Base-by-base conservation (phyloP, 2,329 filamentous ascomycete genomes). In the Verticillium zaregamsianum region DNA sequence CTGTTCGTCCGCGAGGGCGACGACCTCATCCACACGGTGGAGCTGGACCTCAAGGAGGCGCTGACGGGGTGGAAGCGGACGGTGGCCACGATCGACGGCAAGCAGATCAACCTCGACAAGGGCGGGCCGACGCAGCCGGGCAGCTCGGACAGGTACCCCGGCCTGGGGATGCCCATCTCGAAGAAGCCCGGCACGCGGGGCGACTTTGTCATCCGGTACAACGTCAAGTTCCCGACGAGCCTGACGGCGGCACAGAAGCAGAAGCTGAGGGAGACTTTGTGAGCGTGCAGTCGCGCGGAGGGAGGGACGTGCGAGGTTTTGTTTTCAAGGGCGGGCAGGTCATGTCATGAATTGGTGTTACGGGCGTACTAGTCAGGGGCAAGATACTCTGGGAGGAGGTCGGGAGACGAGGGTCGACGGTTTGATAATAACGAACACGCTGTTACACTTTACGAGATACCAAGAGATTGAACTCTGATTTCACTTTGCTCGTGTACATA, bases 1-100 rank as follows among this genome's bases (percentile, higher is more conserved):
- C 83, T 92, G 54, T 96, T 92, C 79, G 89, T 85, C 63, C 92
- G 95, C 64, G 91, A 96, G 62, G 93, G 92, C 67, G 94, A 98
- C 76, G 91, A 98, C 68, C 81, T 99, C 55, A 81, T 91, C 63
- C 87, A 90, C 70, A 90, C 82, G 1, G 82, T 98, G 67, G 90
- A 93, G 8, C 83, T 99, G 59, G 87, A 90, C 32, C 86, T 99
- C 56, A 98, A 97, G 76, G 95, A 99, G 77, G 92, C 95, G 2
- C 79, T 99, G 55, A 97, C 93, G 0, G 95, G 95, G 62, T 99
- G 95, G 95, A 90, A 86, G 69, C 87, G 91, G 60, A 96, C 91
- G n/a, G 87, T 99, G 25, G 87, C 88, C 35, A 99, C 94, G 11
- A 98, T 99, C 68, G 95, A 99, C 70, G 91, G 91, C 68, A 93